Percentiles rank a stretch among this genome's conserved stretches.
Evolutionary conservation across 164 flowering plant genomes (phyloP).

Genomic region (Vitis rupestris): DNA sequence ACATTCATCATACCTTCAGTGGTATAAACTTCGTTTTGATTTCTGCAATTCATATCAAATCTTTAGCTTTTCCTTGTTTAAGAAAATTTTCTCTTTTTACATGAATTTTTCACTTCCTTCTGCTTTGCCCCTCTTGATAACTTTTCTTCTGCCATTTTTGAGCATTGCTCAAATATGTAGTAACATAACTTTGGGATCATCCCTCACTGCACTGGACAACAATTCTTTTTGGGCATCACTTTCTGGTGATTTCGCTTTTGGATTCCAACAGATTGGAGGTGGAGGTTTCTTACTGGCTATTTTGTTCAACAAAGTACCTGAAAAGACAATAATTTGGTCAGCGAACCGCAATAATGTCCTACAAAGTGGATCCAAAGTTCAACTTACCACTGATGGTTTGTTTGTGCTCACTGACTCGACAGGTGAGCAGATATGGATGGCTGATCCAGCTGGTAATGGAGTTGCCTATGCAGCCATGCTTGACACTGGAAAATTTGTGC

Average conservation of each 20-base stretch:
- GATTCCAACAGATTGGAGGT: not conserved
- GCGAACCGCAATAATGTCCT: not conserved
- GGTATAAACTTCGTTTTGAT: too few species aligned
- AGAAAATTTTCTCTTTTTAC: too few species aligned
- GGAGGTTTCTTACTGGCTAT: not conserved
- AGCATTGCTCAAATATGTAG: not conserved
- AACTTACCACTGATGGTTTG: not conserved
- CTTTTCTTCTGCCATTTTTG: conserved; percentile 1
- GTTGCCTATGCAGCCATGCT: conserved; percentile 5
- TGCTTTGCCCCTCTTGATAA: not conserved
- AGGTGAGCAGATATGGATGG: not conserved
- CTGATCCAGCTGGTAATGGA: not conserved
- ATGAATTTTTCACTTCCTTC: not conserved
- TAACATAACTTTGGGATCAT: not conserved
- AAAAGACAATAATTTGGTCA: not conserved
- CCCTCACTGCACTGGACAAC: not conserved
- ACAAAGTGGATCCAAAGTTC: not conserved
- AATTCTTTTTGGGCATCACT: conserved; percentile 1
- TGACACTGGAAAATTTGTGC: conserved; percentile 8
- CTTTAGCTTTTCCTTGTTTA: too few species aligned
- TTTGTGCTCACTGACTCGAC: not conserved
- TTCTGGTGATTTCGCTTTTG: conserved; percentile 2
- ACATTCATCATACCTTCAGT: too few species aligned
- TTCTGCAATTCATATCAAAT: too few species aligned
- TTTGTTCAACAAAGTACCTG: not conserved